Percentiles rank a stretch among this genome's conserved stretches.
phyloP scores from a whole-genome alignment of 306 rosid genomes.

The Cucurbita pepo region DNA sequence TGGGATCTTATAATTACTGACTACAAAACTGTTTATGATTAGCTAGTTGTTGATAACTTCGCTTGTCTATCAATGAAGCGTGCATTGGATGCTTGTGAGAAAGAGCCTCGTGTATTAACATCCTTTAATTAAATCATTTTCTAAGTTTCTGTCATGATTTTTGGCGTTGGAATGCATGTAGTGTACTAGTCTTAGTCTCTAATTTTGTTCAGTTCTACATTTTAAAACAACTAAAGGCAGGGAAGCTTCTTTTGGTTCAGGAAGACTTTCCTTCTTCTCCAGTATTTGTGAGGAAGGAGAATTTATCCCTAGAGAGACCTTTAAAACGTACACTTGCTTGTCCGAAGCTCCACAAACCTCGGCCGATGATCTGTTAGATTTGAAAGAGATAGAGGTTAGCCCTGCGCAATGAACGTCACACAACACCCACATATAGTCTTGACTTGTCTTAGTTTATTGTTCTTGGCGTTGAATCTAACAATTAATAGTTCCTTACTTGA shows the following conservation, averaged over 20 bases:
- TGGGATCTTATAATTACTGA: neutral
- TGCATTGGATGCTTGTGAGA: neutral
- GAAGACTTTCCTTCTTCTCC: conserved; percentile 43
- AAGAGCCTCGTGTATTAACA: neutral
- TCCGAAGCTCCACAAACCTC: conserved; percentile 26
- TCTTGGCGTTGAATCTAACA: neutral
- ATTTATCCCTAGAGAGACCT: conserved; percentile 25
- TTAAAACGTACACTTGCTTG: conserved; percentile 32
- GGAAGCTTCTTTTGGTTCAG: conserved; percentile 29
- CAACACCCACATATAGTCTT: neutral
- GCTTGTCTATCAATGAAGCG: neutral
- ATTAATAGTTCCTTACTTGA: neutral
- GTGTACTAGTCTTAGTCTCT: neutral
- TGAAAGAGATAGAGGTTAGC: conserved; percentile 40
- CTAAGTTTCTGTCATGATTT: neutral
- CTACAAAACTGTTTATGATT: neutral
- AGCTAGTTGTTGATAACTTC: neutral
- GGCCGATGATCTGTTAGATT: conserved; percentile 23
- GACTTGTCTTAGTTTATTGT: neutral
- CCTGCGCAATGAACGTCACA: neutral
- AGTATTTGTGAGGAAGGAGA: conserved; percentile 46
- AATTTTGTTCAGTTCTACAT: neutral
- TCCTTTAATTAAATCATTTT: neutral
- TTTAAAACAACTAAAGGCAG: conserved; percentile 43
- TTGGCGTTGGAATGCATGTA: neutral